Evolutionary conservation across 306 rosid species (phyloP).

Genomic region (Hylodesmum podocarpum): DNA sequence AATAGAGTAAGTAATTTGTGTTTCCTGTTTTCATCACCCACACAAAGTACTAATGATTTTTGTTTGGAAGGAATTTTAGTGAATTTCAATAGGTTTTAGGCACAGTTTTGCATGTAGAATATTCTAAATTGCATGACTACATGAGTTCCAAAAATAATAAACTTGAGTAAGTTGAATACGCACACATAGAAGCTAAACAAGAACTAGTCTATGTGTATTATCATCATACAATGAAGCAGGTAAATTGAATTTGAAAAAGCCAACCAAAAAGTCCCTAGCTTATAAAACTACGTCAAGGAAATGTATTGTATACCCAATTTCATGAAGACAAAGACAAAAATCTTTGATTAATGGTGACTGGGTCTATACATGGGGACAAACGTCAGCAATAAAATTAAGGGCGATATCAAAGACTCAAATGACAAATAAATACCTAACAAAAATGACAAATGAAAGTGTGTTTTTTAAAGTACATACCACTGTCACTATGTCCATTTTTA

Average conservation of each 20-base stretch:
- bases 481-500: no score
- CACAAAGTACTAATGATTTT: no score
- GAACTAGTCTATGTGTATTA: background rate
- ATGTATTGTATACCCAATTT: background rate
- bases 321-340: background rate
- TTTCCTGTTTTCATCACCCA: no score
- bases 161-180: background rate
- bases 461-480: no score
- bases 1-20: no score
- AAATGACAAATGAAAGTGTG: no score
- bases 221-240: background rate
- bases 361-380: background rate
- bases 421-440: no score
- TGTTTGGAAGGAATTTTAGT: no score
- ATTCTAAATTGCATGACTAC: background rate
- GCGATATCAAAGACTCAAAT: background rate
- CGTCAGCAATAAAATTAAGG: background rate
- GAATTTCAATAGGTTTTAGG: no score
- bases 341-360: background rate
- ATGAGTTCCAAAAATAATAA: background rate
- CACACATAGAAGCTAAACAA: background rate
- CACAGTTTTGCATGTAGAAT: no score
- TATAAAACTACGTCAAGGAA: background rate
- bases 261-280: background rate
- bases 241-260: background rate